Evolutionary conservation across 768 basidiomycete species (phyloP).

Genomic region (Fistulinella prunicolor): DNA sequence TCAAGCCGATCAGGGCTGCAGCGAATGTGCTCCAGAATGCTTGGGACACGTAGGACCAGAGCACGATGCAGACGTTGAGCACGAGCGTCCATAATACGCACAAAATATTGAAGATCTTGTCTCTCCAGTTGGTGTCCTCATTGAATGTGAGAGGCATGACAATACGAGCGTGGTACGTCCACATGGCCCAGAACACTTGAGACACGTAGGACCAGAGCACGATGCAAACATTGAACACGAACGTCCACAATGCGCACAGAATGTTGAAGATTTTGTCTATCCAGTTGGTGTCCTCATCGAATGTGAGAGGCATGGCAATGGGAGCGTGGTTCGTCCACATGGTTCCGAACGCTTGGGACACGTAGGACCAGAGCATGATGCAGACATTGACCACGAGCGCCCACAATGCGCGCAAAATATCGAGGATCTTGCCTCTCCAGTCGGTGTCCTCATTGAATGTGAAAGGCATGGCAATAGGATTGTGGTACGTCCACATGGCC

Average conservation of each 20-base stretch:
- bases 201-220: constrained; percentile 8
- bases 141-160: constrained; percentile 15
- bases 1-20: constrained; percentile 7
- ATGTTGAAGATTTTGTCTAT: constrained; percentile 13
- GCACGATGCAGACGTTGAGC: background rate
- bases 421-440: constrained; percentile 15
- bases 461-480: constrained; percentile 16
- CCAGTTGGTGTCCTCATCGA: constrained; percentile 18
- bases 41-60: constrained; percentile 18
- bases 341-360: constrained; percentile 6
- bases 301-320: constrained; percentile 19
- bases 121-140: constrained; percentile 17
- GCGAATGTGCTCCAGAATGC: constrained; percentile 14
- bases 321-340: constrained; percentile 23
- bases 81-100: constrained; percentile 5
- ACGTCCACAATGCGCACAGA: constrained; percentile 7
- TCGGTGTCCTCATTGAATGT: constrained; percentile 16
- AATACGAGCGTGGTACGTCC: too few relatives aligned
- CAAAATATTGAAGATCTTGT: constrained; percentile 16
- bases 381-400: constrained; percentile 1
- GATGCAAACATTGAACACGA: constrained; percentile 3
- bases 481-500: constrained; percentile 17
- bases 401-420: constrained; percentile 10
- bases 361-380: constrained; percentile 6
- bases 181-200: constrained; percentile 8